Percentiles rank a stretch among this genome's conserved stretches.
Conservation (phyloP, 2,329 filamentous ascomycete genomes). For the Alternaria incomplexa region DNA sequence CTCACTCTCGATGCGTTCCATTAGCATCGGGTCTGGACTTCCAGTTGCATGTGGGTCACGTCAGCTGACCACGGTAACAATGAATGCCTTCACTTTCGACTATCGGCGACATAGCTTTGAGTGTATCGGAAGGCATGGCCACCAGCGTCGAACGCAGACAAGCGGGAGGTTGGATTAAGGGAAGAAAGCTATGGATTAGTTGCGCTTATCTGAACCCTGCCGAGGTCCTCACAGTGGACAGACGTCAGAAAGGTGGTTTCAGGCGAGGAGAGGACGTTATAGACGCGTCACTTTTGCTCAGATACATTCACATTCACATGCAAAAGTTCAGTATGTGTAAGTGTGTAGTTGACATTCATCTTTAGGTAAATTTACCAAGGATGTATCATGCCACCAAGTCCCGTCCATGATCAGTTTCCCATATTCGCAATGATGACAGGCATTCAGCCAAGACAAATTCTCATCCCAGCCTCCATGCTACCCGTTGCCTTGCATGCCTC, state of each 20-base stretch:
- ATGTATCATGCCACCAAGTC: neutral
- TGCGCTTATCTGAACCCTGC: neutral
- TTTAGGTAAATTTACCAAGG: neutral
- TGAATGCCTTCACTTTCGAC: neutral
- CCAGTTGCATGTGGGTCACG: neutral
- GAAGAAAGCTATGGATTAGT: fast-evolving
- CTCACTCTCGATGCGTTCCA: neutral
- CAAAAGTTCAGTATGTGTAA: neutral
- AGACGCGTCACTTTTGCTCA: neutral
- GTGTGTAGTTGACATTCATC: neutral
- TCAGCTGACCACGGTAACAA: neutral
- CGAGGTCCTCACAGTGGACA: neutral
- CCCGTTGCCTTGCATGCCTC: neutral
- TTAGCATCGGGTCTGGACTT: fast-evolving
- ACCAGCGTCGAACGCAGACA: neutral
- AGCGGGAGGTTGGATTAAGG: fast-evolving
- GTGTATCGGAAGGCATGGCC: fast-evolving
- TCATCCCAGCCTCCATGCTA: neutral
- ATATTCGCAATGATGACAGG: neutral
- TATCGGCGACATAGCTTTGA: neutral
- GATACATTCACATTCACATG: neutral
- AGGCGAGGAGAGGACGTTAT: neutral
- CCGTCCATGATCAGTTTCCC: neutral
- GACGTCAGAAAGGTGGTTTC: neutral
- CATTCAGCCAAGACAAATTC: neutral